phyloP scores from a whole-genome alignment of 306 rosid genomes.

The Lathyrus tuberosus region DNA sequence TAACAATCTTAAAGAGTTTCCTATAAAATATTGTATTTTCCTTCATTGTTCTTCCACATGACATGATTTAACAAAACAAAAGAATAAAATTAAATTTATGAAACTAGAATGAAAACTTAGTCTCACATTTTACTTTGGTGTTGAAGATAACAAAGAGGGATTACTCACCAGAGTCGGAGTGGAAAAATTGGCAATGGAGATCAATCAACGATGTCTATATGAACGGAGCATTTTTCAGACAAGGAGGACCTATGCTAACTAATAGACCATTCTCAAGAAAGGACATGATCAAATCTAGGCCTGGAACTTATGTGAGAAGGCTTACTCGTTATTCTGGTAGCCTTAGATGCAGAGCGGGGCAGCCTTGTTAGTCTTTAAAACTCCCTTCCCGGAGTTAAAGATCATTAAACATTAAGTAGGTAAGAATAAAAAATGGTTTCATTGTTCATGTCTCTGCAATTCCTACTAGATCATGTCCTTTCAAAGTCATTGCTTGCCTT shows the following conservation, averaged over 20 bases:
- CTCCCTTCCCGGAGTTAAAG: no score
- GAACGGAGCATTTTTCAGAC: conserved; percentile 69
- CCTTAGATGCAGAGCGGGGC: conserved; percentile 46
- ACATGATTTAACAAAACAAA: no score
- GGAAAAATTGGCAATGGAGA: conserved; percentile 78
- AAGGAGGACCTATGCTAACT: conserved; percentile 39
- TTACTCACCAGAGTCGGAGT: conserved; percentile 38
- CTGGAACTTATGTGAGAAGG: conserved; percentile 49
- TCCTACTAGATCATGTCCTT: no score
- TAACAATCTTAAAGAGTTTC: no score
- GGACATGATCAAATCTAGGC: conserved; percentile 56
- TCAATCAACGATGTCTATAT: conserved; percentile 61
- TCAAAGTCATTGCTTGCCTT: no score
- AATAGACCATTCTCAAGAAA: conserved; percentile 39
- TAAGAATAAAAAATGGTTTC: no score
- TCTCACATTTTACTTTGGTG: background rate
- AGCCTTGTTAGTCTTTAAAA: conserved; percentile 45
- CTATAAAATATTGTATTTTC: no score
- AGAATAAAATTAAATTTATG: no score
- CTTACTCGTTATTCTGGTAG: conserved; percentile 62
- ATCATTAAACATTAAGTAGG: no score
- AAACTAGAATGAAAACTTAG: no score
- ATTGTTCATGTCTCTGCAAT: no score
- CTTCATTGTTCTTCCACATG: no score
- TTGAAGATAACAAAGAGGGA: conserved; percentile 40